Base-by-base conservation (phyloP, 805 yeast species). In the Yarrowia bubula region DNA sequence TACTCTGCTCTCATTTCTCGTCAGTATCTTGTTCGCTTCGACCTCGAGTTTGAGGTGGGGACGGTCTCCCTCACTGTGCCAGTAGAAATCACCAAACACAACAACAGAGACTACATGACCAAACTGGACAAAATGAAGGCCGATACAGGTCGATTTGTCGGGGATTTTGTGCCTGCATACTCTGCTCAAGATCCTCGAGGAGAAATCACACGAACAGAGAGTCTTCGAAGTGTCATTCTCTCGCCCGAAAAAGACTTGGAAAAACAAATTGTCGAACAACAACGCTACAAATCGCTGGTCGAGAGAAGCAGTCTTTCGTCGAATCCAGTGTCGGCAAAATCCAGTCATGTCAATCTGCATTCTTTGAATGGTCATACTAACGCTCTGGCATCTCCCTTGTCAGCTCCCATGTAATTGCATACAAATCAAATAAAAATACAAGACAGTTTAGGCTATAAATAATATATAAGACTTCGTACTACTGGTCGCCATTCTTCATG, bases 401-500 rank as follows among this genome's bases (percentile, higher is more conserved):
- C 58, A 13, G 58, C 58, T 18, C 58, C 58, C 4, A 51, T 51
- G 58, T 51, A 22, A 18, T 13, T 14, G 6, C 35, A 7, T 28
- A 31, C 28, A 13, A 33, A 32, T 15, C 10, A 10, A n/a, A 46
- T 32, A 32, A 47, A n/a, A 32, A 33, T 47, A 47, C 53, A 48
- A 18, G 32, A 33, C 39, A 13, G 3, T 17, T 48, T 35, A 14
- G 55, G 55, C 41, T 48, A 48, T 48, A 48, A 48, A 48, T 48
- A 48, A 48, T 33, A 18, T 48, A 33, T 48, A 31, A n/a, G 31
- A 48, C 55, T 35, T 3, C 13, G 41, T 22, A n/a, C 42, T 14
- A 32, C 17, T 55, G 41, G 31, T 55, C 61, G 41, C 61, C 61
- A 22, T 37, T 51, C 39, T 55, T 58, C 64, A 58, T 58, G 11